Evolutionary conservation across 2,329 filamentous ascomycete genomes (phyloP), one percentile per base, ranked within the genome.

Genomic region (Hypoxylon sp.): DNA sequence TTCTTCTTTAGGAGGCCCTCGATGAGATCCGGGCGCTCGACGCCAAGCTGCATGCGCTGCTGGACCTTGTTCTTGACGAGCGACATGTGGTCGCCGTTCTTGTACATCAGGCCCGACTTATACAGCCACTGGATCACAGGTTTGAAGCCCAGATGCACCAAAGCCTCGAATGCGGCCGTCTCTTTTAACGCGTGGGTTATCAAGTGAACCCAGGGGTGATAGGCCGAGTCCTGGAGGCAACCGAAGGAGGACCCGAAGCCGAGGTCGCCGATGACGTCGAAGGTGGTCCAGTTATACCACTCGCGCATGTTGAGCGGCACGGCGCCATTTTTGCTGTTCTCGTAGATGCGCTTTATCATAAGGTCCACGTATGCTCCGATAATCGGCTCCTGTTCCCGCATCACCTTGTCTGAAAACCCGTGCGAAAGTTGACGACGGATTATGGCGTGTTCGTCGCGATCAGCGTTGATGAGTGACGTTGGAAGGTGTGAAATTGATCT

Each of bases 221-320:
- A 80, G 54, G 69, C 64, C 71, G 77, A 78, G 35, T 72, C 71
- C 35, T 78, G 68, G n/a, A 83, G 72, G 59, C 76, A 78, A 11
- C 76, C 77, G 64, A 83, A 84, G 3, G 81, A 78, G 47, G 82
- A 77, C 2, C 82, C 83, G 70, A 85, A 85, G 0, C 81, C 80
- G 11, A 86, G 78, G 71, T 85, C 83, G 26, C 83, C 83, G 62
- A 83, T 80, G 52, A 83, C 76, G 72, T 83, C 82, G 72, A 83
- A 83, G 2, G 81, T 80, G 3, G 78, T 73, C 71, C 76, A 81
- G 67, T 81, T 81, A 65, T 74, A 79, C 80, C 81, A 83, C 48
- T 80, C 74, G 19, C 73, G 76, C 76, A 83, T 78, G 48, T 79
- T 75, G 6, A 78, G 65, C 1, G 75, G 5, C 9, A 22, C 44